Percentiles rank a stretch among this genome's conserved stretches.
phyloP scores from a whole-genome alignment of 2,329 filamentous ascomycete genomes.

The Diplodia scrobiculata region DNA sequence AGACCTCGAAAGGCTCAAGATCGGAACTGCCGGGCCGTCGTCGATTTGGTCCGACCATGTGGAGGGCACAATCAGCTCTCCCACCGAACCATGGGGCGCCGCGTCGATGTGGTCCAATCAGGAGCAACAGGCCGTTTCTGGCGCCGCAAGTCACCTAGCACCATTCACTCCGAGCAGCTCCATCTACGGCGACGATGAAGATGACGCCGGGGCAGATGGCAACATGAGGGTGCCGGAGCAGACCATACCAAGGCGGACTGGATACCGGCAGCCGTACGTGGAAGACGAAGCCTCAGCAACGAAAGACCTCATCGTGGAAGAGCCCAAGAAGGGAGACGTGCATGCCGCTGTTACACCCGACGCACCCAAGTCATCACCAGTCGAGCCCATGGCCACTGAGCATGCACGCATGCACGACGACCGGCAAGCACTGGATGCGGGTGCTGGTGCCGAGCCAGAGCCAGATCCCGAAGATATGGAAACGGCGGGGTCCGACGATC shows the following conservation, averaged over 20 bases:
- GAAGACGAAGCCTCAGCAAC: not conserved
- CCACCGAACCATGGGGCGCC: constrained; percentile 13
- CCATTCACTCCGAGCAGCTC: constrained; percentile 25
- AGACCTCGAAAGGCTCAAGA: constrained; percentile 18
- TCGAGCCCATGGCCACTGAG: not conserved
- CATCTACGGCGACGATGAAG: constrained; percentile 11
- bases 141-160: constrained; percentile 5
- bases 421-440: not conserved
- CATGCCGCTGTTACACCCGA: not conserved
- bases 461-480: not conserved
- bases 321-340: not conserved
- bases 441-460: not conserved
- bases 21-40: not conserved
- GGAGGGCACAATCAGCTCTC: constrained; percentile 17
- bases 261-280: constrained; percentile 6
- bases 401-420: too few species aligned
- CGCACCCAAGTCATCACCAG: not conserved
- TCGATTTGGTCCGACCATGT: constrained; percentile 12
- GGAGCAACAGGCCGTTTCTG: constrained; percentile 11
- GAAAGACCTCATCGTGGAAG: not conserved
- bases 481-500: not conserved
- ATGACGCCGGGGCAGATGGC: not conserved
- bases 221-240: not conserved
- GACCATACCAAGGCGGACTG: not conserved
- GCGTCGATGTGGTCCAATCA: constrained; percentile 24